A percentile compares a stretch with the other conserved stretches of the same genome.
These are phyloP conservation scores for Hibiscus tridactylites DNA, from an alignment of 345 rosid species.

Conservation along the genomic window DNA sequence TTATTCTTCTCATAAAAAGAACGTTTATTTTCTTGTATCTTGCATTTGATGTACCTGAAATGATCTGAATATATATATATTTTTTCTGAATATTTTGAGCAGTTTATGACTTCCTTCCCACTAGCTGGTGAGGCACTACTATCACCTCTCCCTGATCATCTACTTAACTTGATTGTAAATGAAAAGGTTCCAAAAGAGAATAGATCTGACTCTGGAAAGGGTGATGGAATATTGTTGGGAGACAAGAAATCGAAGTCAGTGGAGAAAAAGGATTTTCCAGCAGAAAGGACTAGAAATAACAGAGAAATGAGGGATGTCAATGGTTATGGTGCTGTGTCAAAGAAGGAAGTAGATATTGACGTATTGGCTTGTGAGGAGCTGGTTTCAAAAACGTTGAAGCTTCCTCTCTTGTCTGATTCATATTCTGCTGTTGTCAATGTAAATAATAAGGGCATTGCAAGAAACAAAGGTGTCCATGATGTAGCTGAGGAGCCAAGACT, in stretches of 20 bases:
- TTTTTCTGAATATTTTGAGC: neutral
- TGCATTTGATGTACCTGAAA: neutral
- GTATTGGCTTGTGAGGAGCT: constrained; percentile 52
- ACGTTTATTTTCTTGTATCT: neutral
- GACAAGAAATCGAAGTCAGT: constrained; percentile 36
- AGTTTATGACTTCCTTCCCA: constrained; percentile 16
- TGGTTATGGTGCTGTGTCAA: constrained; percentile 11
- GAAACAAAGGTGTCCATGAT: constrained; percentile 36
- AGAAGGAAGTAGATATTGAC: constrained; percentile 38
- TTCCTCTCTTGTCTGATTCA: constrained; percentile 56
- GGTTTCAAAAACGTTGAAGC: constrained; percentile 55
- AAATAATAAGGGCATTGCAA: constrained; percentile 20
- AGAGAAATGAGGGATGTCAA: constrained; percentile 26
- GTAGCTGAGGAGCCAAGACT: constrained; percentile 29
- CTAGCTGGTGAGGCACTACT: constrained; percentile 40
- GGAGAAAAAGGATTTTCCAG: constrained; percentile 34
- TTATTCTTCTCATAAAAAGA: constrained; percentile 4
- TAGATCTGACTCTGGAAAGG: constrained; percentile 35
- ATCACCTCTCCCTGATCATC: constrained; percentile 77
- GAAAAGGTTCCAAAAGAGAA: constrained; percentile 22
- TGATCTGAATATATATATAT: constrained; percentile 11
- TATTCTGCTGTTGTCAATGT: constrained; percentile 18
- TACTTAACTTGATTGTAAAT: constrained; percentile 40
- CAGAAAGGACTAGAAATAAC: constrained; percentile 24
- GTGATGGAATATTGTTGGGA: constrained; percentile 27